A percentile compares a stretch with the other conserved stretches of the same genome.
These are phyloP conservation scores for Exophiala sp. DNA, from an alignment of 2,329 filamentous ascomycete species.

Conservation along the genomic window DNA sequence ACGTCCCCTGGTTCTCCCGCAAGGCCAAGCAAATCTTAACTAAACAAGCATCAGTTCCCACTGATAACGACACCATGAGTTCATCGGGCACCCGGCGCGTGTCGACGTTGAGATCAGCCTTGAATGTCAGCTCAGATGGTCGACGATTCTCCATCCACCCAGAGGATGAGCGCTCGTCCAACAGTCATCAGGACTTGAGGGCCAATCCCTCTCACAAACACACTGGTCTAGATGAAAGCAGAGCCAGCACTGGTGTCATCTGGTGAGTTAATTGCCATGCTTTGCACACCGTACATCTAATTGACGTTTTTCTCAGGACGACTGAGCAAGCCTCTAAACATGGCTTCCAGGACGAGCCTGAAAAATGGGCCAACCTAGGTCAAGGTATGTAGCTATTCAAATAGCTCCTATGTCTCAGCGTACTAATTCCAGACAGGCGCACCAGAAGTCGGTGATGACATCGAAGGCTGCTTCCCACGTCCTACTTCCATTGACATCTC, in stretches of 20 bases:
- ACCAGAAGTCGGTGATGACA: slow-evolving; percentile 90
- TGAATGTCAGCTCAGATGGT: slow-evolving; percentile 33
- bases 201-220: slow-evolving; percentile 87
- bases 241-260: slow-evolving; percentile 88
- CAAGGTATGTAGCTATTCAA: slow-evolving; percentile 51
- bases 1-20: slow-evolving; percentile 1
- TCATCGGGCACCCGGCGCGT: slow-evolving; percentile 47
- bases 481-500: slow-evolving; percentile 75
- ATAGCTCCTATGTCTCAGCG: no score
- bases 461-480: slow-evolving; percentile 80
- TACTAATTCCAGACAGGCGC: slow-evolving; percentile 48
- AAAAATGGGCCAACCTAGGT: slow-evolving; percentile 86
- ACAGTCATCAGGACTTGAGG: slow-evolving; percentile 85
- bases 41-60: neutral
- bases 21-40: slow-evolving; percentile 8
- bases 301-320: slow-evolving; percentile 26
- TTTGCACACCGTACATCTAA: neutral
- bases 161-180: slow-evolving; percentile 65
- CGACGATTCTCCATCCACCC: slow-evolving; percentile 19
- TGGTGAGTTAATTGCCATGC: slow-evolving; percentile 64
- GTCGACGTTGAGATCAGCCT: slow-evolving; percentile 37
- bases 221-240: slow-evolving; percentile 81
- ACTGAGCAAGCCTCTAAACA: slow-evolving; percentile 73
- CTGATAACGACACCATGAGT: slow-evolving; percentile 35
- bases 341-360: slow-evolving; percentile 78